A percentile compares a stretch with the other conserved stretches of the same genome.
These are phyloP conservation scores for Rubus parviflorus DNA, from an alignment of 306 rosid species.

Conservation along the genomic window DNA sequence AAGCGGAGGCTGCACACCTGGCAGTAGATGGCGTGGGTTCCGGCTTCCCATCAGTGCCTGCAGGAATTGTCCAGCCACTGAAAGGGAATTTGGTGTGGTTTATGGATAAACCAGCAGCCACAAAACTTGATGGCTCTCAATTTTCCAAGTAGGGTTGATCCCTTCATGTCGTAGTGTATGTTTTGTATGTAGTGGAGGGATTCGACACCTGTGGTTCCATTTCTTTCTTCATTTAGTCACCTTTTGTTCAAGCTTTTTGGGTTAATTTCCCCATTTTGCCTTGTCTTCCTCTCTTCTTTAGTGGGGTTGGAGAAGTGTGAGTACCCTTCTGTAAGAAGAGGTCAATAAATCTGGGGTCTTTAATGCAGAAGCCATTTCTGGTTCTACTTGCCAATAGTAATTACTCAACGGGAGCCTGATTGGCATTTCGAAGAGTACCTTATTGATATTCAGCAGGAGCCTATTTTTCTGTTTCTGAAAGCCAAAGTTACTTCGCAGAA, in stretches of 20 bases:
- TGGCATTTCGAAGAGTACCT: constrained; percentile 4
- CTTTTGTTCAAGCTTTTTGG: constrained; percentile 19
- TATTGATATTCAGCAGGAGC: not conserved
- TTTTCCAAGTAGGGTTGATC: constrained; percentile 49
- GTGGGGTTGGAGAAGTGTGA: constrained; percentile 49
- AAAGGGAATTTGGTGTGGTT: constrained; percentile 88
- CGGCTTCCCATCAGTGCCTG: constrained; percentile 58
- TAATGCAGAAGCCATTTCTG: constrained; percentile 25
- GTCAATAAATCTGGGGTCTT: constrained; percentile 58
- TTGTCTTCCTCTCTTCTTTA: constrained; percentile 39
- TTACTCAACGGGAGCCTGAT: not conserved
- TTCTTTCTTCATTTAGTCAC: constrained; percentile 23
- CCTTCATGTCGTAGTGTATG: constrained; percentile 38
- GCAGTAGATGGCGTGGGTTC: constrained; percentile 60
- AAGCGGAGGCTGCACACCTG: constrained; percentile 71
- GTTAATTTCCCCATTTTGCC: constrained; percentile 43
- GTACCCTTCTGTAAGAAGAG: constrained; percentile 47
- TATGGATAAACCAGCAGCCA: constrained; percentile 84
- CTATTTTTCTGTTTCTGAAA: not conserved
- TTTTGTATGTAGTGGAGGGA: constrained; percentile 64
- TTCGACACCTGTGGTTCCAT: constrained; percentile 38
- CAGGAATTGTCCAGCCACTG: constrained; percentile 71
- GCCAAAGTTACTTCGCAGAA: no score
- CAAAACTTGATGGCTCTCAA: constrained; percentile 62
- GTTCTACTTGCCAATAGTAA: constrained; percentile 13